Percentiles rank a stretch among this genome's conserved stretches.
Conservation (phyloP, 768 basidiomycete species). For the Boletus insuetus region DNA sequence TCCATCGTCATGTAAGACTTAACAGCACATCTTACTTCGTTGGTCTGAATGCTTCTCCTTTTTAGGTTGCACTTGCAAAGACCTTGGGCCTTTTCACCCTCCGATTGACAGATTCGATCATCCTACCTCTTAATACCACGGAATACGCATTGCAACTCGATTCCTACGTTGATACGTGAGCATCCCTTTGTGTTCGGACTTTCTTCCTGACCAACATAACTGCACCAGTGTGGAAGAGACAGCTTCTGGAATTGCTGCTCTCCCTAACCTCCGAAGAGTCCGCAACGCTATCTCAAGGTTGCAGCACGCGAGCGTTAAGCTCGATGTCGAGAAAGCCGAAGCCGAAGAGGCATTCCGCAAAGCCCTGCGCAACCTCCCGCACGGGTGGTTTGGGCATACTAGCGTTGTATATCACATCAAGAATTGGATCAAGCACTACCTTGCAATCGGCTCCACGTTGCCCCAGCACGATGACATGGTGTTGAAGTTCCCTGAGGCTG, state of each 20-base stretch:
- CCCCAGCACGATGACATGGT: background rate
- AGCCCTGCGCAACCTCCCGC: slow-evolving; percentile 36
- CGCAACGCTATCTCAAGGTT: slow-evolving; percentile 46
- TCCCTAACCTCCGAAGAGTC: slow-evolving; percentile 40
- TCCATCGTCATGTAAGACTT: slow-evolving; percentile 60
- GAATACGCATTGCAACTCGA: slow-evolving; percentile 66
- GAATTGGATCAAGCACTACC: slow-evolving; percentile 30
- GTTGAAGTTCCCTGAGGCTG: background rate
- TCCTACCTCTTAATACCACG: slow-evolving; percentile 73
- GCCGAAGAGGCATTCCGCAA: slow-evolving; percentile 53
- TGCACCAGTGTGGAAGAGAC: slow-evolving; percentile 52
- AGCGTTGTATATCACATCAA: slow-evolving; percentile 2
- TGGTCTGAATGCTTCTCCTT: background rate
- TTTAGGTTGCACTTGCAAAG: slow-evolving; percentile 62
- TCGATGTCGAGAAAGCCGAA: slow-evolving; percentile 56
- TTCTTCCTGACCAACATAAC: slow-evolving; percentile 13
- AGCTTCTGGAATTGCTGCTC: slow-evolving; percentile 17
- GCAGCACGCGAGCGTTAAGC: slow-evolving; percentile 47
- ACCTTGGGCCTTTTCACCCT: slow-evolving; percentile 60
- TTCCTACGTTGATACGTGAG: slow-evolving; percentile 58
- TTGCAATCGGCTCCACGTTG: background rate
- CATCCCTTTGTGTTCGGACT: slow-evolving; percentile 17
- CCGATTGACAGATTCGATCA: slow-evolving; percentile 54
- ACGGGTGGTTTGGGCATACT: background rate
- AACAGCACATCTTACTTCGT: background rate